Evolutionary conservation across 768 basidiomycete genomes (phyloP), one percentile per base, ranked within the genome.

Genomic region (Naganishia antarctica): DNA sequence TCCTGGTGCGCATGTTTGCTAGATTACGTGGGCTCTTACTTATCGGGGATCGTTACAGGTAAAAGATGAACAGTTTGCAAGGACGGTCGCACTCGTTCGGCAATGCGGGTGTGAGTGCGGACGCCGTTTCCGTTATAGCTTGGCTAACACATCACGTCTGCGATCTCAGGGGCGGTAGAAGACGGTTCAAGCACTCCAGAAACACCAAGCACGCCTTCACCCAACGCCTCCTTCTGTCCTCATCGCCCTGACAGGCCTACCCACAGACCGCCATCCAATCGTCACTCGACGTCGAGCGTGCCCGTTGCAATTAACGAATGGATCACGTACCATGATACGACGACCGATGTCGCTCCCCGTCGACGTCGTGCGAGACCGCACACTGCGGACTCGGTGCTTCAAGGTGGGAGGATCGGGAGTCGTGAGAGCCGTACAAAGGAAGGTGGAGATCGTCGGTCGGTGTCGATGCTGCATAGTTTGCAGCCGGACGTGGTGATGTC

Each of bases 261-360:
- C 28, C 34, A 21, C 5, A 21, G 32, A 3, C 9, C 9, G 18
- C 5, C 28, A 18, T n/a, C 34, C 21, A 57, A 34, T 15, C 53
- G 53, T 13, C 34, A 57, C 13, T 57, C 53, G 23, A 57, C 53
- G 1, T 57, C 53, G 23, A 57, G 53, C 15, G 23, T 57, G 37
- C 53, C 53, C 2, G 34, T n/a, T 11, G 53, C 13, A 2, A 57
- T 32, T 18, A 57, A 57, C 23, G 53, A 57, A 25, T 57, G 37
- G 37, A 57, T 57, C 23, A 57, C 53, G 7, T 57, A 57, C 15
- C 31, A 57, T 25, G 53, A 57, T 40, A 25, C 53, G 11, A 18
- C 31, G 31, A 23, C 18, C 6, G 50, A 25, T 4, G 37, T 37
- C 11, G 16, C n/a, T n/a, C 34, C 53, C 12, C 32, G 34, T 40